Evolutionary conservation across 148 eudicot species (phyloP), one percentile per base, ranked within the genome.

Genomic region (Arbutus unedo): DNA sequence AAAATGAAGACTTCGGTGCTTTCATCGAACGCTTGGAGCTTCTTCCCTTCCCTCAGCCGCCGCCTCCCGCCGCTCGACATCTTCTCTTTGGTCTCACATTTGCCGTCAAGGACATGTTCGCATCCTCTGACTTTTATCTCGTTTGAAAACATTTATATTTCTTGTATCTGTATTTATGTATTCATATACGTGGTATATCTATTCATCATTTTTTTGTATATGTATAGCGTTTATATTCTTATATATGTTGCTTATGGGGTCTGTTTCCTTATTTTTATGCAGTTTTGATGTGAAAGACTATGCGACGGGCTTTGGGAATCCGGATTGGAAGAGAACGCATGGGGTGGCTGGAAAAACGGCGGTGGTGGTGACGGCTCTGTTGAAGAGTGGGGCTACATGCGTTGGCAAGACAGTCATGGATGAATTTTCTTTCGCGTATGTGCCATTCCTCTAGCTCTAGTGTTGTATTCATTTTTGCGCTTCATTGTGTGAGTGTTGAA

Each of bases 321-420:
- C 89, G 11, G 93, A 89, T 4, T 95, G 98, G 98, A 90, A 91
- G 91, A 91, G 84, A 85, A 95, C 93, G 23, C 96, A 95, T 49
- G 93, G 90, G 76, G 92, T 84, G 48, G 89, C 96, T 18, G 89
- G 50, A 76, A 93, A 89, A 75, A 93, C 91, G 10, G 92, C 98
- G n/a, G 25, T 88, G 76, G 97, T 85, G 53, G 88, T 95, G 13
- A 87, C 91, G n/a, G 78, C 84, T 72, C 82, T 95, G 92, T 84
- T 95, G 88, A 95, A 89, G 85, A 90, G 90, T 81, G 98, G 98
- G 21, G 96, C 97, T 80, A 89, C 94, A 56, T 95, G 93, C 83
- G 91, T 91, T 80, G 98, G 98, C 82, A 88, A 91, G 84, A 95
- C 97, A 15, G 91, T 95, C 77, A 86, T 95, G 90, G 96, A 90